These are phyloP conservation scores for Epichloe typhina DNA, from an alignment of 2,329 filamentous ascomycete genomes.

Conservation along the genomic window DNA sequence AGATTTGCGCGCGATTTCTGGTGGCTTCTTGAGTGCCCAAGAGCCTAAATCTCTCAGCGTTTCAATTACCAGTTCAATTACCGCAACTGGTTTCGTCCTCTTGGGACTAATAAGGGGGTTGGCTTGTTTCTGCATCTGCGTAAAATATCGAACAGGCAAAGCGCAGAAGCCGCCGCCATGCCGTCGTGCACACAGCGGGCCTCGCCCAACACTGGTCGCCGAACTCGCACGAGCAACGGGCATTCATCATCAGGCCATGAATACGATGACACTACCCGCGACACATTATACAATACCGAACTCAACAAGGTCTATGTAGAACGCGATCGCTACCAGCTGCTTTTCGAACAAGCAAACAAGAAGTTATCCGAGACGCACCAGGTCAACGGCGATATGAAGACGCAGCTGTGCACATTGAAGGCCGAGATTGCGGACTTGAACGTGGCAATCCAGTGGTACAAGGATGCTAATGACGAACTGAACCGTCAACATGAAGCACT, in stretches of 20 bases:
- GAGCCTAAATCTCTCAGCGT: background rate
- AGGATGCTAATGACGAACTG: slow-evolving; percentile 6
- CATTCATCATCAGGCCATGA: slow-evolving; percentile 4
- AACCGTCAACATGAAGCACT: slow-evolving; percentile 13
- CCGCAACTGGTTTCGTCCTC: background rate
- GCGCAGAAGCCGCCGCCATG: slow-evolving; percentile 4
- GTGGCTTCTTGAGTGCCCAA: background rate
- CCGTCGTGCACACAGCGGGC: slow-evolving; percentile 7
- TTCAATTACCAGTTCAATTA: background rate
- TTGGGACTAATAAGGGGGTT: background rate
- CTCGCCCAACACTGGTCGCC: slow-evolving; percentile 10
- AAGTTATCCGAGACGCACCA: slow-evolving; percentile 16
- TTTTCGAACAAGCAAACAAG: slow-evolving; percentile 16
- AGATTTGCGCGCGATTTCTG: background rate
- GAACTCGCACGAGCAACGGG: slow-evolving; percentile 1
- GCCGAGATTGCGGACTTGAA: background rate
- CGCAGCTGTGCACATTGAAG: slow-evolving; percentile 5
- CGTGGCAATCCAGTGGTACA: slow-evolving; percentile 6
- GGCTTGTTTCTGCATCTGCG: background rate
- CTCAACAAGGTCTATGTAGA: slow-evolving; percentile 13
- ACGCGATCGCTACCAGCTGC: slow-evolving; percentile 13
- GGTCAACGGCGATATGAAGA: slow-evolving; percentile 9
- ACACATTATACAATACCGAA: slow-evolving; percentile 10
- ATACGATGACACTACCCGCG: slow-evolving; percentile 9
- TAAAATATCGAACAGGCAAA: background rate